Evolutionary conservation across 2,329 filamentous ascomycete species (phyloP), one percentile per base, ranked within the genome.

Genomic region (Neocucurbitaria cava): DNA sequence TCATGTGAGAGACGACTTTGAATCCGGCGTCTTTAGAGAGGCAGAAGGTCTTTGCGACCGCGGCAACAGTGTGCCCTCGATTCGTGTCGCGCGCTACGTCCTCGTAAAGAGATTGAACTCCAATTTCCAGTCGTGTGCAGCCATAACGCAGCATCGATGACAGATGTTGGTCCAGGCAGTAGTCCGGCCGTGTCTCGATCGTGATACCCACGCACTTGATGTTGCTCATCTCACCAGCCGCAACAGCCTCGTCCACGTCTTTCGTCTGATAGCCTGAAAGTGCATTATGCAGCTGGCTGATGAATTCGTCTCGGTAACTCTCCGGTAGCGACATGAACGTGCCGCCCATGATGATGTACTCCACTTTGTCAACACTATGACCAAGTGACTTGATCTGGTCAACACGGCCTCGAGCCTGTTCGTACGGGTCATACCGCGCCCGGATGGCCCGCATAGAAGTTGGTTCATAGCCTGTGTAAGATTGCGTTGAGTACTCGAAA

Each of bases 301-400:
- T 96, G 70, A 99, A 99, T 52, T 91, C 87, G 58, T 99, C 91
- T 24, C 95, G 84, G 76, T 99, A 99, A 21, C 89, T 87, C 68
- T 92, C 88, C 8, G 94, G 85, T 23, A 99, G 79, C 2, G 94
- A 98, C 96, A 99, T 99, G 78, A 99, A 99, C 0, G 95, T 99
- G 63, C 95, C 95, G 56, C 95, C 95, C 95, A 99, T 99, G 74
- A 99, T 96, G 72, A 99, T 99, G 77, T 98, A 99, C 80, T 99
- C 95, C 21, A 99, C 95, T 77, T 99, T 99, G 79, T 99, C 95
- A 43, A 99, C 95, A 41, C 92, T 96, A 77, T 99, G 95, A 0
- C 95, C 95, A 0, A 99, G 83, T 1, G 91, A 90, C 76, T 96
- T 96, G 72, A 99, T 92, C 79, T 99, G 95, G 68, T 99, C 96